Evolutionary conservation across 1,284 basidiomycete genomes (phyloP).

Genomic region (Leccinum pallidistipes): DNA sequence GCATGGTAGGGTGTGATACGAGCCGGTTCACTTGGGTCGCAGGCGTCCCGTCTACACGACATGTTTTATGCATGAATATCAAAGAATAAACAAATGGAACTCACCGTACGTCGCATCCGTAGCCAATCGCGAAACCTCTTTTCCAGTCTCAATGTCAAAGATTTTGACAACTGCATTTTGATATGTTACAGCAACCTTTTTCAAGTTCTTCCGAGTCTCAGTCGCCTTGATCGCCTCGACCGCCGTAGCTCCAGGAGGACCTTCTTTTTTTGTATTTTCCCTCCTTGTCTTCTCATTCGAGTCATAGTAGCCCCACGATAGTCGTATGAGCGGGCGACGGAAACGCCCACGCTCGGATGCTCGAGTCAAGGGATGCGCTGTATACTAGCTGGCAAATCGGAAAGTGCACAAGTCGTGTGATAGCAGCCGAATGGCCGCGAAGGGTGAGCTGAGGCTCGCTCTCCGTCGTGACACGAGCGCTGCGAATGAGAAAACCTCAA

Average conservation of each 20-base stretch:
- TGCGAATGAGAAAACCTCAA: conserved; percentile 36
- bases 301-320: conserved; percentile 82
- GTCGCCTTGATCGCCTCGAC: conserved; percentile 74
- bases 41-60: conserved; percentile 57
- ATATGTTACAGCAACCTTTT: conserved; percentile 89
- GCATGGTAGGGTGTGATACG: conserved; percentile 87
- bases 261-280: conserved; percentile 46
- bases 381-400: too few species aligned
- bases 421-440: too few species aligned
- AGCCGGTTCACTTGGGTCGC: conserved; percentile 88
- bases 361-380: too few species aligned
- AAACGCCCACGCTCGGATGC: too few species aligned
- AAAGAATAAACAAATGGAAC: conserved; percentile 26
- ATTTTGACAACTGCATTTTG: conserved; percentile 89
- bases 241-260: conserved; percentile 69
- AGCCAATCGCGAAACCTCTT: conserved; percentile 70
- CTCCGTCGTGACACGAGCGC: conserved; percentile 69
- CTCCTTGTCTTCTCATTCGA: conserved; percentile 51
- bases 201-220: conserved; percentile 46
- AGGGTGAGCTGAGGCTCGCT: conserved; percentile 81
- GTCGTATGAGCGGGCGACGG: neutral
- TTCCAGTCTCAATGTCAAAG: conserved; percentile 86
- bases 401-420: too few species aligned
- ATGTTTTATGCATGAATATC: neutral
- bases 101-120: conserved; percentile 72